phyloP scores from a whole-genome alignment of 345 rosid genomes.

The Clausena lansium region DNA sequence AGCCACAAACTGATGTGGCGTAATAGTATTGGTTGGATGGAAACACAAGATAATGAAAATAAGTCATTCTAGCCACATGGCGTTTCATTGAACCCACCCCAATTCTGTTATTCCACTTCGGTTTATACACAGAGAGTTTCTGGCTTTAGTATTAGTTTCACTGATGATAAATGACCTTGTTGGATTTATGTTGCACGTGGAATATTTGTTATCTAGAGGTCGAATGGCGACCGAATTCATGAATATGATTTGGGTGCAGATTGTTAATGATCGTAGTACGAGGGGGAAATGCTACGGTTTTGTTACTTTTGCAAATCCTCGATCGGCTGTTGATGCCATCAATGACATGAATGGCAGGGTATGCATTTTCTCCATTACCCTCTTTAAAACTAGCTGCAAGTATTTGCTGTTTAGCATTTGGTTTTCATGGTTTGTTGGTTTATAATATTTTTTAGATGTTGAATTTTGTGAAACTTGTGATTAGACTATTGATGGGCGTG shows the following conservation, averaged over 20 bases:
- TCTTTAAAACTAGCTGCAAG: not conserved
- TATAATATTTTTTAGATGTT: conserved; percentile 10
- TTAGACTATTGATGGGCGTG: conserved; percentile 73
- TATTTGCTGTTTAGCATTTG: not conserved
- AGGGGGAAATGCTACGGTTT: conserved; percentile 88
- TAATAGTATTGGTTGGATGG: not conserved
- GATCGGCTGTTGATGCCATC: conserved; percentile 81
- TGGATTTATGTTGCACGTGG: not conserved
- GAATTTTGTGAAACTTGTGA: conserved; percentile 28
- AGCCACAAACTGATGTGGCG: too few relatives aligned
- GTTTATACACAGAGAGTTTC: not conserved
- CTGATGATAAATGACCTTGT: not conserved
- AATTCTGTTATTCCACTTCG: not conserved
- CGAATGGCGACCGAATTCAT: not conserved
- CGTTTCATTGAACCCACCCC: not conserved
- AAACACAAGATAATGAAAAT: too few relatives aligned
- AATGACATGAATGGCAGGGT: conserved; percentile 90
- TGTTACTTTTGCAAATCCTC: conserved; percentile 73
- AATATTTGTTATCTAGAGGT: not conserved
- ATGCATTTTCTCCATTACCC: conserved; percentile 22
- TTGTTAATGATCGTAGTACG: conserved; percentile 60
- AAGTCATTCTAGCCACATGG: not conserved
- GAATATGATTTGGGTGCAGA: conserved; percentile 34
- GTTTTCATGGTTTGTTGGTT: not conserved
- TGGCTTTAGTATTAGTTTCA: too few relatives aligned